These are phyloP conservation scores for Polychaeton citri DNA, from an alignment of 2,329 filamentous ascomycete genomes.

Conservation along the genomic window DNA sequence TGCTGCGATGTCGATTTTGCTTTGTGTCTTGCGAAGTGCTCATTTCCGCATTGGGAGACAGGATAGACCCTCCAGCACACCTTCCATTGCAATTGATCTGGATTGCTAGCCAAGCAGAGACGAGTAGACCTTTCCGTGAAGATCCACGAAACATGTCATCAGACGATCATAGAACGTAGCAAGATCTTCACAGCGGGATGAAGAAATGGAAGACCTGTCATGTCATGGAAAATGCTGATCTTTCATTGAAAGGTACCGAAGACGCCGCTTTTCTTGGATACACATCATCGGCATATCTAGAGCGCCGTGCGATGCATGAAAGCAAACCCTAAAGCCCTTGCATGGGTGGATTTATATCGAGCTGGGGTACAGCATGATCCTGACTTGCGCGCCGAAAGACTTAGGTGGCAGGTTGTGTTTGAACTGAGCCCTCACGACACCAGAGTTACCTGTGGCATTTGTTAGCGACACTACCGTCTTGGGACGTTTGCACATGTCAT, in stretches of 20 bases:
- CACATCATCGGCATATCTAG: background rate
- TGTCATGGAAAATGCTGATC: background rate
- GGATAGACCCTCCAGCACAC: too few relatives aligned
- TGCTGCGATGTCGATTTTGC: too few relatives aligned
- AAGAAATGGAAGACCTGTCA: background rate
- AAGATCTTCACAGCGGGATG: too few relatives aligned
- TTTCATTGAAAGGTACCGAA: background rate
- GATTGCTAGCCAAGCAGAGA: too few relatives aligned
- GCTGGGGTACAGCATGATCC: slow-evolving; percentile 28
- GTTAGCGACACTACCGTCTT: slow-evolving; percentile 8
- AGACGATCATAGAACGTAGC: too few relatives aligned
- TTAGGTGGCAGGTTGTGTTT: slow-evolving; percentile 87
- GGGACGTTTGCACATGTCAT: too few relatives aligned
- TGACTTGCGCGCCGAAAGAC: slow-evolving; percentile 62
- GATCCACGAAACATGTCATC: too few relatives aligned
- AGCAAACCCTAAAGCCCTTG: background rate
- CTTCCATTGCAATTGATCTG: too few relatives aligned
- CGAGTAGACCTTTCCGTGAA: too few relatives aligned
- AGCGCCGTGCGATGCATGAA: background rate
- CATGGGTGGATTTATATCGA: slow-evolving; percentile 20
- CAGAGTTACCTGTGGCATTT: slow-evolving; percentile 65
- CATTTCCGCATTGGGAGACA: too few relatives aligned
- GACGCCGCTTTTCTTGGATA: background rate
- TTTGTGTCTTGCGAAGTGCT: too few relatives aligned
- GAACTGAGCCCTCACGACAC: slow-evolving; percentile 97